A percentile compares a stretch with the other conserved stretches of the same genome.
These are phyloP conservation scores for Incumbomyces delicatus DNA, from an alignment of 2,329 filamentous ascomycete genomes.

Conservation along the genomic window DNA sequence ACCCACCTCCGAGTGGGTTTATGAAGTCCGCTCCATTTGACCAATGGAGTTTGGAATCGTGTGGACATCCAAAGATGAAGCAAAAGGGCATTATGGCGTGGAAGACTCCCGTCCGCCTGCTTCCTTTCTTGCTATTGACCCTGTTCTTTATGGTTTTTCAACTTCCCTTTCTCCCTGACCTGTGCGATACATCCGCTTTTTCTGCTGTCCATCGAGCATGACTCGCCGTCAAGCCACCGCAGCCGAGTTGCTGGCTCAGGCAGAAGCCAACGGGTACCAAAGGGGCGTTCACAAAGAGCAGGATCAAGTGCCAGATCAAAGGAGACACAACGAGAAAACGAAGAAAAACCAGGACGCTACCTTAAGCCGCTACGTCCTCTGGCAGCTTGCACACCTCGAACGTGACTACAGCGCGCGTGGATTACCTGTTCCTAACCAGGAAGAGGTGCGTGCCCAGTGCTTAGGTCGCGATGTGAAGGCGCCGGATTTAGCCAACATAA, in stretches of 20 bases:
- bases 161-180: background rate
- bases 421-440: slow-evolving; percentile 1
- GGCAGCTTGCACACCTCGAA: background rate
- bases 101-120: background rate
- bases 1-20: background rate
- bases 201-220: background rate
- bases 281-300: background rate
- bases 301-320: background rate
- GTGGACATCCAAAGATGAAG: background rate
- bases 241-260: background rate
- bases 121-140: background rate
- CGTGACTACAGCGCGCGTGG: background rate
- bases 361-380: background rate
- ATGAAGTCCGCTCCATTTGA: background rate
- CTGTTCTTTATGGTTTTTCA: background rate
- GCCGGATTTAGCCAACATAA: background rate
- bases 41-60: background rate
- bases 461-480: background rate
- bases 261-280: background rate
- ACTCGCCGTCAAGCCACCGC: background rate
- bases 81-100: background rate
- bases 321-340: slow-evolving; percentile 1
- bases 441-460: background rate
- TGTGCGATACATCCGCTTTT: background rate
- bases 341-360: background rate